Evolutionary conservation across 768 basidiomycete species (phyloP).

Genomic region (Antrodiella citrinella): DNA sequence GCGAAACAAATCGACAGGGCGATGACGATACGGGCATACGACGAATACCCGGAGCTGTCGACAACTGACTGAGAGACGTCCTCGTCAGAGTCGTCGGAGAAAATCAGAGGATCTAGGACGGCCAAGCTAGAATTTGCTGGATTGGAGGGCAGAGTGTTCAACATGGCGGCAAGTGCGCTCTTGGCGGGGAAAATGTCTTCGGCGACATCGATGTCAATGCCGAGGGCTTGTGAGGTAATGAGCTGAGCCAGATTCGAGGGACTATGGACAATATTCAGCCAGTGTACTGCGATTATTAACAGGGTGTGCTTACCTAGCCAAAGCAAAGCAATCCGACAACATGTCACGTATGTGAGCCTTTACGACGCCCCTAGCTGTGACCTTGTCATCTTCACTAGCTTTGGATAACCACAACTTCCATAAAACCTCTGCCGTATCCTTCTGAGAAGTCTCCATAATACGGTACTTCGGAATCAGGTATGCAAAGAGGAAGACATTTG

Average conservation of each 20-base stretch:
- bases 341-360: conserved; percentile 34
- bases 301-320: conserved; percentile 23
- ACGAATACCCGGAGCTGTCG: conserved; percentile 47
- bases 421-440: conserved; percentile 18
- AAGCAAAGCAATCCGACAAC: conserved; percentile 28
- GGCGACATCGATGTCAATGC: conserved; percentile 32
- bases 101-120: conserved; percentile 51
- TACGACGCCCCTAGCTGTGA: conserved; percentile 26
- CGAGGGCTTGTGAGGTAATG: conserved; percentile 24
- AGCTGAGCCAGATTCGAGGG: conserved; percentile 18
- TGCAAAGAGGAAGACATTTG: conserved; percentile 39
- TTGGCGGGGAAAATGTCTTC: conserved; percentile 45
- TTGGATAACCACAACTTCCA: conserved; percentile 25
- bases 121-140: conserved; percentile 48
- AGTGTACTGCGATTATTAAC: background rate
- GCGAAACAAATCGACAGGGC: conserved; percentile 49
- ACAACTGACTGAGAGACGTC: conserved; percentile 11
- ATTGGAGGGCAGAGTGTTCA: conserved; percentile 33
- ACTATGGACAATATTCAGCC: conserved; percentile 10
- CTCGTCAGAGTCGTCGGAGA: conserved; percentile 24
- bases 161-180: conserved; percentile 38
- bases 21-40: conserved; percentile 54
- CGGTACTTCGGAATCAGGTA: conserved; percentile 36
- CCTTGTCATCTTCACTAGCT: conserved; percentile 16
- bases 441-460: conserved; percentile 12